These are phyloP conservation scores for Triglochin maritima DNA, from an alignment of 106 monocot genomes.

Conservation along the genomic window DNA sequence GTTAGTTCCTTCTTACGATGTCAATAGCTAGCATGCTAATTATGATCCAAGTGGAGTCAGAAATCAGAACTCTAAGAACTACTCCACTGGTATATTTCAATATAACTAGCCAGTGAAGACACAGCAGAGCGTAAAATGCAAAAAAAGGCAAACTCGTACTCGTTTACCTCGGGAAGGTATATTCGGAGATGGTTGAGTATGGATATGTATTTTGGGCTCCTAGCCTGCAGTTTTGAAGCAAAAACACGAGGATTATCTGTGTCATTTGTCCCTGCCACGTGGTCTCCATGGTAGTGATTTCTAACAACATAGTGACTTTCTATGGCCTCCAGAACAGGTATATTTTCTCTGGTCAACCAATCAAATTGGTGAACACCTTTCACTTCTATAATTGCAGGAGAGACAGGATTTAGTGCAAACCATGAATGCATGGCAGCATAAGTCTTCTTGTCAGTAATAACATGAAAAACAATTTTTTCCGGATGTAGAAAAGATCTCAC, in stretches of 20 bases:
- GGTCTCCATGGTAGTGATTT: constrained; percentile 76
- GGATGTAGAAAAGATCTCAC: constrained; percentile 49
- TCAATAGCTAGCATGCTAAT: no score
- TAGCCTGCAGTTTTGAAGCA: constrained; percentile 72
- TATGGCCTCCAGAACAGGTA: constrained; percentile 73
- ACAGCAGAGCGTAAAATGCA: no score
- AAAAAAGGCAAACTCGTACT: not conserved
- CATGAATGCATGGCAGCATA: constrained; percentile 93
- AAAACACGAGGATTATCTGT: constrained; percentile 55
- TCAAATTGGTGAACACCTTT: constrained; percentile 88
- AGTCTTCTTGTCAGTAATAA: constrained; percentile 88
- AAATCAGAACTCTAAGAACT: no score
- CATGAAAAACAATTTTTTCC: constrained; percentile 73
- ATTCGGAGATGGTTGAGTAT: constrained; percentile 85
- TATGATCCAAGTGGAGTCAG: no score
- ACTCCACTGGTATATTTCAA: no score
- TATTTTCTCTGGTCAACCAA: constrained; percentile 77
- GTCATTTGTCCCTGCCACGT: constrained; percentile 23
- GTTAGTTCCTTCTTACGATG: no score
- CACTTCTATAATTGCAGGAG: constrained; percentile 73
- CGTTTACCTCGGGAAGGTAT: constrained; percentile 83
- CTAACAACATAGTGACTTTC: constrained; percentile 57
- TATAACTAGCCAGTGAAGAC: no score
- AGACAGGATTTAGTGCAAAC: constrained; percentile 73
- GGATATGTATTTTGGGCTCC: constrained; percentile 82